Conservation (phyloP, 441 rosid genomes). For the Arabidopsis lyrata region DNA sequence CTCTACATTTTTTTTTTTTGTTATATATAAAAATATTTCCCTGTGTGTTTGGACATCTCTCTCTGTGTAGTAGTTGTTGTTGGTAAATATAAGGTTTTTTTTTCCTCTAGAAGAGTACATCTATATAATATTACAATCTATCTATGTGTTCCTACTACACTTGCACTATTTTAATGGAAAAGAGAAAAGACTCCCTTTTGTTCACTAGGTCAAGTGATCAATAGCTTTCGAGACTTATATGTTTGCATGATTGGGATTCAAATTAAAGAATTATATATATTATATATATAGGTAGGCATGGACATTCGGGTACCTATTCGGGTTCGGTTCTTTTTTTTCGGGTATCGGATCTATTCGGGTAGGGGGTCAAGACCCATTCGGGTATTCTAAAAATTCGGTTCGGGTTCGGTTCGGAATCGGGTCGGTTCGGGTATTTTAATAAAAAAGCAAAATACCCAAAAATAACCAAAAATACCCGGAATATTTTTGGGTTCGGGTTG, state of each 20-base stretch:
- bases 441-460: no score
- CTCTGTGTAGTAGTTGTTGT: conserved; percentile 24
- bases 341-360: no score
- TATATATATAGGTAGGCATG: not conserved
- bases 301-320: no score
- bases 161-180: not conserved
- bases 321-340: no score
- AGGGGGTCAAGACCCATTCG: no score
- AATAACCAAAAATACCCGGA: no score
- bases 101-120: conserved; percentile 16
- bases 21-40: not conserved
- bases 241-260: conserved; percentile 19
- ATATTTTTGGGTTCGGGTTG: no score
- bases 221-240: not conserved
- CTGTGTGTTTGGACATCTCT: conserved; percentile 39
- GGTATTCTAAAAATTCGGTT: no score
- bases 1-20: not conserved
- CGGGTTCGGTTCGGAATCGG: no score
- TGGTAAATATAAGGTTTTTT: conserved; percentile 35
- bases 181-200: not conserved
- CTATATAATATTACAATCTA: conserved; percentile 11
- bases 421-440: no score
- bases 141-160: conserved; percentile 1
- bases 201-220: conserved; percentile 30
- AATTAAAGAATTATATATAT: not conserved